A percentile compares a stretch with the other conserved stretches of the same genome.
phyloP scores from a whole-genome alignment of 2,329 filamentous ascomycete species.

The Claviceps sp. region DNA sequence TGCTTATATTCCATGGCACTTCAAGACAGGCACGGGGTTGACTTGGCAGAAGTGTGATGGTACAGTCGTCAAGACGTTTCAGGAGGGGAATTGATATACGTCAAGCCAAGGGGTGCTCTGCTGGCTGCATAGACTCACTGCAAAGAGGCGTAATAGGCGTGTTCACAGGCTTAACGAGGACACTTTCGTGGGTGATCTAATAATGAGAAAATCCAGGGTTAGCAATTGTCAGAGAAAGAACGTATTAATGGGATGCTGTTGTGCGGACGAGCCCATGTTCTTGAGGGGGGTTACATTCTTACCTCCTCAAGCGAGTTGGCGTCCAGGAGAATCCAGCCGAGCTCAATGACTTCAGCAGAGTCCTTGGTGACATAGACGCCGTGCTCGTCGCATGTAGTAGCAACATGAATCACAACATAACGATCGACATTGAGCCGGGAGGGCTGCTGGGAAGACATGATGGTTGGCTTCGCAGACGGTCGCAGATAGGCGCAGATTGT shows the following conservation, averaged over 20 bases:
- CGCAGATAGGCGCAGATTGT: neutral
- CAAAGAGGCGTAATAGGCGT: slow-evolving; percentile 96
- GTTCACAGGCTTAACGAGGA: slow-evolving; percentile 96
- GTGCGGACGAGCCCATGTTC: neutral
- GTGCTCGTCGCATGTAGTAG: slow-evolving; percentile 97
- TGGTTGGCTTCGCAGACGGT: slow-evolving; percentile 9
- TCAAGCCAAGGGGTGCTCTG: slow-evolving; percentile 6
- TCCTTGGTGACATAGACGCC: slow-evolving; percentile 99
- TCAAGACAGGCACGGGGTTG: neutral
- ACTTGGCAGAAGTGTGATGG: neutral
- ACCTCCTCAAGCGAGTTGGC: slow-evolving; percentile 89
- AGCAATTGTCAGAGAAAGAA: slow-evolving; percentile 7
- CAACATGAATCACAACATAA: slow-evolving; percentile 96
- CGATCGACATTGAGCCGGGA: slow-evolving; percentile 70
- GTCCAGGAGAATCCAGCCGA: slow-evolving; percentile 94
- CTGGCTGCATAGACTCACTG: slow-evolving; percentile 54
- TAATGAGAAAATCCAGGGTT: slow-evolving; percentile 1
- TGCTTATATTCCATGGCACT: neutral
- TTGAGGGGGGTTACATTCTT: slow-evolving; percentile 22
- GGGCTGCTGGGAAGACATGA: slow-evolving; percentile 27
- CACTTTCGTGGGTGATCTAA: slow-evolving; percentile 85
- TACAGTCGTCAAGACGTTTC: neutral
- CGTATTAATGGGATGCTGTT: neutral
- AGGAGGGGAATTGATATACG: neutral
- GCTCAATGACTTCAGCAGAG: slow-evolving; percentile 96